Conservation (phyloP, 345 rosid species). For the Lagerstroemia speciosa region DNA sequence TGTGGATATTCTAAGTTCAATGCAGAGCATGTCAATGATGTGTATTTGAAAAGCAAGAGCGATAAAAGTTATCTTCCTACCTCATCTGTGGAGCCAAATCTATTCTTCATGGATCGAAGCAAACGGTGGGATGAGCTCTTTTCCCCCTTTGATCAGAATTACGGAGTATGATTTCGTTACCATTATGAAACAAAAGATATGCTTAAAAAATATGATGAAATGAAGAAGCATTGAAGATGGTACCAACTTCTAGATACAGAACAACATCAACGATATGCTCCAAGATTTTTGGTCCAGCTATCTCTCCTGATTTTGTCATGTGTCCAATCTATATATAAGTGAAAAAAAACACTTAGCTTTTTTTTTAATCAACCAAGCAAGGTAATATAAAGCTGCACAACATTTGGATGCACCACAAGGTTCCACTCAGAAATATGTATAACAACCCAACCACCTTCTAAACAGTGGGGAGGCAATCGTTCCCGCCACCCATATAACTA, state of each 20-base stretch:
- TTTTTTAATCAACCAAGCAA: not conserved
- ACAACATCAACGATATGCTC: conserved; percentile 99
- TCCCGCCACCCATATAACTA: too few species aligned
- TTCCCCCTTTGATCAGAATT: conserved; percentile 48
- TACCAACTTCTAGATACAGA: conserved; percentile 82
- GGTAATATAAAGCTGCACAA: not conserved
- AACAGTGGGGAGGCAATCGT: too few species aligned
- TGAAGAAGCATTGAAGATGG: conserved; percentile 12
- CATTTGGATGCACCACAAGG: not conserved
- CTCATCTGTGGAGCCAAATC: conserved; percentile 92
- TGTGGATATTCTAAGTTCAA: not conserved
- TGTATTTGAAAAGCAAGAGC: not conserved
- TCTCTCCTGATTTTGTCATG: conserved; percentile 84
- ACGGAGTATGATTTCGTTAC: not conserved
- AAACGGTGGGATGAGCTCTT: conserved; percentile 72
- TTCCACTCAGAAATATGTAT: too few species aligned
- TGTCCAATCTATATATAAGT: conserved; percentile 56
- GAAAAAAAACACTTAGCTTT: not conserved
- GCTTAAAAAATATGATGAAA: conserved; percentile 2
- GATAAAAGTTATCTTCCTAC: conserved; percentile 21
- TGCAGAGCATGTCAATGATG: not conserved
- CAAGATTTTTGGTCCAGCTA: conserved; percentile 96
- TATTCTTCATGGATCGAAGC: conserved; percentile 91
- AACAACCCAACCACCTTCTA: too few species aligned
- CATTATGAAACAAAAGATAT: not conserved